A percentile compares a stretch with the other conserved stretches of the same genome.
Evolutionary conservation across 768 basidiomycete genomes (phyloP).

Genomic region (Trametopsis cervina): DNA sequence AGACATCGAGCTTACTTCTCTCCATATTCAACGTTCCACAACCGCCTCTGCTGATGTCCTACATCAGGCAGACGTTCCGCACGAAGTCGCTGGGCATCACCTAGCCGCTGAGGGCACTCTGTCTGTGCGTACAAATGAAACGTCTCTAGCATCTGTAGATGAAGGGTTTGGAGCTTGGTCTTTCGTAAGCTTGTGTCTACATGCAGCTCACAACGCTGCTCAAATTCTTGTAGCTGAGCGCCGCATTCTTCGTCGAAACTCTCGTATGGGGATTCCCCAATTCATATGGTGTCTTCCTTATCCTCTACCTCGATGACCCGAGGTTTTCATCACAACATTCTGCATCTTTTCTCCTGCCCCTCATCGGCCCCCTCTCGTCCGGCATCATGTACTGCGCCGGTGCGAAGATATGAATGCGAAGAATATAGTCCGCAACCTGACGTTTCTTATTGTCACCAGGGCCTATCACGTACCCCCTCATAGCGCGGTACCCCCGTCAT

Average conservation of each 20-base stretch:
- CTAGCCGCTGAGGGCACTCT: too few species aligned
- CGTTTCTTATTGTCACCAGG: constrained; percentile 10
- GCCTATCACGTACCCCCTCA: constrained; percentile 19
- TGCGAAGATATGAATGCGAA: too few species aligned
- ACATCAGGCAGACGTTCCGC: too few species aligned
- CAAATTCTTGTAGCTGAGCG: constrained; percentile 12
- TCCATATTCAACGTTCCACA: too few species aligned
- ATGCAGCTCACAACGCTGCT: neutral
- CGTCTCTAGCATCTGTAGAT: constrained; percentile 5
- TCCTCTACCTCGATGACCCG: constrained; percentile 20
- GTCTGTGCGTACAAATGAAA: constrained; percentile 2
- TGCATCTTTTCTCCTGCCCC: constrained; percentile 17
- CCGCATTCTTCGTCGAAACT: constrained; percentile 23
- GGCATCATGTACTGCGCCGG: constrained; percentile 24
- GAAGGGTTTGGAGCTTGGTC: constrained; percentile 11
- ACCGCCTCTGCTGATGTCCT: too few species aligned
- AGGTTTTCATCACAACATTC: constrained; percentile 11
- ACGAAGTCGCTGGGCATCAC: too few species aligned
- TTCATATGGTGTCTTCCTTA: constrained; percentile 24
- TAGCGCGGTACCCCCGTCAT: constrained; percentile 19
- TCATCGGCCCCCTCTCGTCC: constrained; percentile 23
- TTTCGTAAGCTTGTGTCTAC: constrained; percentile 3
- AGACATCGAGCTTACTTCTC: too few species aligned
- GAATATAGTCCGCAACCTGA: too few species aligned
- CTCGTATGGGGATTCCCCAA: constrained; percentile 27